Evolutionary conservation across 1,284 basidiomycete genomes (phyloP).

Genomic region (Marasmius oreades): DNA sequence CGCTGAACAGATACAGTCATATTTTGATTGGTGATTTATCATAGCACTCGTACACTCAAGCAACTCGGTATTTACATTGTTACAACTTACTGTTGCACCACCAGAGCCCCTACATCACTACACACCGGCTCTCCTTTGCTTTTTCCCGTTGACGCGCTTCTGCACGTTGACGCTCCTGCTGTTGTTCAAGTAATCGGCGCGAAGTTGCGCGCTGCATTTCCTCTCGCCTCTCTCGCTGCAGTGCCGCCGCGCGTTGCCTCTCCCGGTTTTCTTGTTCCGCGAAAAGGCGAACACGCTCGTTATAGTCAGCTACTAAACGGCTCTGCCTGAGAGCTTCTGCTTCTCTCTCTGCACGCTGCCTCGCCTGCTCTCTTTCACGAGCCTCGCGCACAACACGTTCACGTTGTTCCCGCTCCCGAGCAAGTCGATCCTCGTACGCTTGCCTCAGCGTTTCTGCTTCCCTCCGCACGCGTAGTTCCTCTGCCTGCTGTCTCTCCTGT

Average conservation of each 20-base stretch:
- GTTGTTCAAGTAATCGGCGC: not conserved
- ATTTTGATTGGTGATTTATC: too few relatives aligned
- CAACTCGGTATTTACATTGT: too few relatives aligned
- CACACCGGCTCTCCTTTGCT: too few relatives aligned
- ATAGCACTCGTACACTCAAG: too few relatives aligned
- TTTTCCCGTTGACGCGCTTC: not conserved
- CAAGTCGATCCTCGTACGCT: too few relatives aligned
- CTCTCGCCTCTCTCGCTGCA: not conserved
- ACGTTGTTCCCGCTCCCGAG: too few relatives aligned
- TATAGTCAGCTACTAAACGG: too few relatives aligned
- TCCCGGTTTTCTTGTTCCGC: not conserved
- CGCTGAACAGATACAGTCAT: too few relatives aligned
- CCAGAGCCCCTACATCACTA: not conserved
- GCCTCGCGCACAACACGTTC: not conserved
- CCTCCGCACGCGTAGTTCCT: not conserved
- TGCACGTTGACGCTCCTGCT: not conserved
- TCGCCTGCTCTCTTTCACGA: not conserved
- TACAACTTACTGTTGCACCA: too few relatives aligned
- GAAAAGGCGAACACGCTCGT: not conserved
- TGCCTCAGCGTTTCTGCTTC: too few relatives aligned
- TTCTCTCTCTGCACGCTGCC: not conserved
- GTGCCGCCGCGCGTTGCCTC: too few relatives aligned
- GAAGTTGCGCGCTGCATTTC: not conserved
- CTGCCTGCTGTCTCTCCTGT: not conserved
- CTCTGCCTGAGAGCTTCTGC: not conserved